Conservation (phyloP, 2,329 filamentous ascomycete species). For the Lachnellula hyalina region DNA sequence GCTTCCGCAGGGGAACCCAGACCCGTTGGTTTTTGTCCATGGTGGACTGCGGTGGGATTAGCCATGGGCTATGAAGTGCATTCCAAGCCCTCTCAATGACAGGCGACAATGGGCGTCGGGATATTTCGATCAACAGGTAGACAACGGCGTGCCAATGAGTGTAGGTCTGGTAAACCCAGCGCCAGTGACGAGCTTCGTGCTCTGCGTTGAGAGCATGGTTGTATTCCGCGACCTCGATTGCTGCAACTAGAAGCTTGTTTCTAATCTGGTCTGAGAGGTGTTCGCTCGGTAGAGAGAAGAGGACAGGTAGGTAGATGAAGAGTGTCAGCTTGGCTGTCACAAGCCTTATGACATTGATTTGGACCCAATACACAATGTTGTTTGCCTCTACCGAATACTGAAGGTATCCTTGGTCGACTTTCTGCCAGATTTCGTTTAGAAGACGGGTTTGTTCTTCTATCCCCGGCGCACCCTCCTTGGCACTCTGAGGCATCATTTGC, state of each 20-base stretch:
- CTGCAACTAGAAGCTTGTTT: constrained; percentile 43
- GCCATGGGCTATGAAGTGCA: constrained; percentile 29
- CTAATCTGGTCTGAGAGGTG: constrained; percentile 36
- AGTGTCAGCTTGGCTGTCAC: constrained; percentile 51
- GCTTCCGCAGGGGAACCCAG: constrained; percentile 54
- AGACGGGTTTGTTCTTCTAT: constrained; percentile 40
- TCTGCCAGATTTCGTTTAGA: constrained; percentile 41
- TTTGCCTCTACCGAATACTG: constrained; percentile 32
- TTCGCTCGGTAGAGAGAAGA: constrained; percentile 39
- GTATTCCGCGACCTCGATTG: constrained; percentile 52
- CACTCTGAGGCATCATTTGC: constrained; percentile 30
- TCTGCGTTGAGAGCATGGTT: constrained; percentile 50
- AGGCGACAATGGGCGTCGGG: constrained; percentile 30
- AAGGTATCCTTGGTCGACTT: constrained; percentile 40
- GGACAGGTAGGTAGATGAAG: constrained; percentile 46
- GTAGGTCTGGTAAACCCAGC: constrained; percentile 37
- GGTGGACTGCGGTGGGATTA: constrained; percentile 17
- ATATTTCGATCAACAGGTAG: constrained; percentile 34
- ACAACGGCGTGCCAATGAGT: constrained; percentile 37
- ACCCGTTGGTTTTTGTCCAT: constrained; percentile 44
- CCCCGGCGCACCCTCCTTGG: constrained; percentile 28
- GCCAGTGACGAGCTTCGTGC: constrained; percentile 38
- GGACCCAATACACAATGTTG: constrained; percentile 36
- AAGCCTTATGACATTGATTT: constrained; percentile 38
- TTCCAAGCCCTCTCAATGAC: constrained; percentile 35